Base-by-base conservation (phyloP, 116 monocot genomes). In the Trichopus zeylanicus region DNA sequence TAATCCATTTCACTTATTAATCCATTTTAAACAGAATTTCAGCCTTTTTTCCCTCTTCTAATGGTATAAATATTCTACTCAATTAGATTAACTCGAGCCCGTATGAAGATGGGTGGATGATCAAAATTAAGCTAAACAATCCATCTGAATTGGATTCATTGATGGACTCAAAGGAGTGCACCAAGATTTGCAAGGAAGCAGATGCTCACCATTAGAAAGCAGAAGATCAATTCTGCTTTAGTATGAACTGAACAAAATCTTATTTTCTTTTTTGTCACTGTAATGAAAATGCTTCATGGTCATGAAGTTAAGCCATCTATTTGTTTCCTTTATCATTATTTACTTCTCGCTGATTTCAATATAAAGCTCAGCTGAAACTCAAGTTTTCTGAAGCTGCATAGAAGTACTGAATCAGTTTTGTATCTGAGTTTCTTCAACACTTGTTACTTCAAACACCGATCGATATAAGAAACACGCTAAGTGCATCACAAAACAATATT, bases 31-130 rank as follows among this genome's bases (percentile, higher is more conserved):
- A 19, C 24, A 33, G 30, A 57, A 31, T 8, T 34, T 57, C 18
- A 7, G 16, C 1, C 2, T 6, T 32, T 32, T 42, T 42, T 42
- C n/a, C n/a, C n/a, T 10, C 12, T 42, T 1, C n/a, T 42, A 37
- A 13, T 15, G n/a, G 42, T 42, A 42, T 42, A 31, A 20, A 33
- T 11, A 3, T 18, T 48, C 29, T 71, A 13, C 5, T 66, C 57
- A 48, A 62, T 57, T 68, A 94, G 94, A 80, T 94, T 12, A 94
- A 94, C 67, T 65, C 80, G 13, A 83, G 89, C 47, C 86, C 94
- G 0, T 89, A 80, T 34, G 89, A 82, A 31, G 86, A 93, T 52
- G 93, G 89, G 34, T 94, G 94, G 94, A 94, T 94, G 86, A 94
- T 94, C 67, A 91, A 86, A 69, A 51, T 94, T 18, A 67, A 69